Evolutionary conservation across 306 rosid species (phyloP).

Genomic region (Erythrophleum fordii): DNA sequence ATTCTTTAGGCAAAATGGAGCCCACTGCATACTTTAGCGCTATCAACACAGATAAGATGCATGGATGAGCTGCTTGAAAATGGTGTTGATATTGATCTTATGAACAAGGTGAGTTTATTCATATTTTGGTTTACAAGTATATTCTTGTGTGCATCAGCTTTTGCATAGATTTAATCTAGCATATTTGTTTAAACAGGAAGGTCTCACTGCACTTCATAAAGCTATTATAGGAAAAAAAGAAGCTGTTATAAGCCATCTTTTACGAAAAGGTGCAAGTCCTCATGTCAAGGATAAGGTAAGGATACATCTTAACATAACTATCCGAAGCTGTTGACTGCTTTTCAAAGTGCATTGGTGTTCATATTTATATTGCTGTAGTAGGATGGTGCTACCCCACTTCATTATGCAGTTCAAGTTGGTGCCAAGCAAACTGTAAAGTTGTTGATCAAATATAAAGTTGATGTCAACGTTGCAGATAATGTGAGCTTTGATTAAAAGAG

Average conservation of each 20-base stretch:
- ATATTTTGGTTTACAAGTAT: slow-evolving; percentile 16
- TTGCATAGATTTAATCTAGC: slow-evolving; percentile 25
- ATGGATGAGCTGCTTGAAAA: slow-evolving; percentile 80
- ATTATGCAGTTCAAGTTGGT: slow-evolving; percentile 95
- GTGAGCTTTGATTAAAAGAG: slow-evolving; percentile 46
- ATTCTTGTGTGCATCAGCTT: slow-evolving; percentile 21
- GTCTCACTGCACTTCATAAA: slow-evolving; percentile 88
- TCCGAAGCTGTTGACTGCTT: slow-evolving; percentile 17
- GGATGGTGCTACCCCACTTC: slow-evolving; percentile 98
- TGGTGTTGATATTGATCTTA: slow-evolving; percentile 64
- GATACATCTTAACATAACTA: slow-evolving; percentile 14
- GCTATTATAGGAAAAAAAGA: slow-evolving; percentile 83
- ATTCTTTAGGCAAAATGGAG: slow-evolving; percentile 77
- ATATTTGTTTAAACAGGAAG: slow-evolving; percentile 70
- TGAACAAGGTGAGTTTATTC: slow-evolving; percentile 54
- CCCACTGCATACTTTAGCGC: slow-evolving; percentile 73
- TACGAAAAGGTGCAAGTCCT: slow-evolving; percentile 92
- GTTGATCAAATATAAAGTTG: slow-evolving; percentile 77
- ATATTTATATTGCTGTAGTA: slow-evolving; percentile 43
- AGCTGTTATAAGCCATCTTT: slow-evolving; percentile 86
- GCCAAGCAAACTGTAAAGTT: slow-evolving; percentile 84
- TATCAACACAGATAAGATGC: slow-evolving; percentile 68
- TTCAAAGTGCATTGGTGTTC: slow-evolving; percentile 33
- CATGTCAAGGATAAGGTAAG: slow-evolving; percentile 80
- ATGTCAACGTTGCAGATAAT: slow-evolving; percentile 78